Evolutionary conservation across 73 alveolate genomes (phyloP).

Genomic region (Tetrahymena borealis): DNA sequence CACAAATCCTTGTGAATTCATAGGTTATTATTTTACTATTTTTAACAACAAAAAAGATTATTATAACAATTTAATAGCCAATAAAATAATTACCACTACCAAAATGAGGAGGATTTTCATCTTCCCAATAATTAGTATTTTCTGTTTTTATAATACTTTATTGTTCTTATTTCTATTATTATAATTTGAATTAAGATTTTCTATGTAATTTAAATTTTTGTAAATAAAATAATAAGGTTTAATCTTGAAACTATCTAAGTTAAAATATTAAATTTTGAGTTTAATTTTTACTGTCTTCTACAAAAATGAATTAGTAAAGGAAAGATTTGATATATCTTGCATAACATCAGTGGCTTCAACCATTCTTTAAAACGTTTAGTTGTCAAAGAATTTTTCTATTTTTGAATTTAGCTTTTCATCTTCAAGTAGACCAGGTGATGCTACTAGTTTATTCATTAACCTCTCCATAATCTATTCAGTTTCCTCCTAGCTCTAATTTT

Average conservation of each 20-base stretch:
- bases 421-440: conserved; percentile 61
- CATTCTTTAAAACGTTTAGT: conserved; percentile 79
- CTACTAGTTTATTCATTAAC: conserved; percentile 71
- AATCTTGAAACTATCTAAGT: no score
- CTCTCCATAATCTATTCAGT: conserved; percentile 83
- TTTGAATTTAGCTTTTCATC: conserved; percentile 65
- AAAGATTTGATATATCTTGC: neutral
- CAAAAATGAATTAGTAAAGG: neutral
- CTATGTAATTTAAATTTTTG: neutral
- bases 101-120: neutral
- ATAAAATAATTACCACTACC: neutral
- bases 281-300: neutral
- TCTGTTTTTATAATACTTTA: neutral
- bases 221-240: no score
- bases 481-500: conserved; percentile 41
- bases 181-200: neutral
- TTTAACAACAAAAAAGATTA: neutral
- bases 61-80: neutral
- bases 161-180: neutral
- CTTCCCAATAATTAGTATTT: no score
- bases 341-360: conserved; percentile 77
- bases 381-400: conserved; percentile 69
- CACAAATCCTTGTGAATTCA: neutral
- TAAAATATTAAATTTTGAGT: no score
- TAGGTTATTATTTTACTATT: neutral